Base-by-base conservation (phyloP, 1,284 basidiomycete species). In the Sphaerobolus stellatus region DNA sequence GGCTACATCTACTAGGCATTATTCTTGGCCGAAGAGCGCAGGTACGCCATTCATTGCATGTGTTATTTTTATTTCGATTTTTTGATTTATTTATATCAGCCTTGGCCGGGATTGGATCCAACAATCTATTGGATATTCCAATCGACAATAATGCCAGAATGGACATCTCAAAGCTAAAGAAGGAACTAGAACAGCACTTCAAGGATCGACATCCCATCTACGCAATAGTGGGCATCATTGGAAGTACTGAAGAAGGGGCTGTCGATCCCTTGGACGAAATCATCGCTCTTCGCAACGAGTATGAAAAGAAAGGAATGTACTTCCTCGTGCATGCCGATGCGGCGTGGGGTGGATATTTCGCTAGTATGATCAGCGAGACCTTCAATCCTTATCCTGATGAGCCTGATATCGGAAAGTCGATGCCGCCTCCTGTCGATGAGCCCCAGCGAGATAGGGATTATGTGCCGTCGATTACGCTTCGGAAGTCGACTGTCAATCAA, bases 1-100 rank as follows among this genome's bases (percentile, higher is more conserved):
- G 20, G 60, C 70, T 28, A 62, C 65, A 4, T 63, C 56, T 36
- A 72, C 75, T 6, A 71, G 66, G 28, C 77, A 79, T 58, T 79
- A 78, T 56, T 77, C 75, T 0, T 79, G 76, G 77, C 76, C 75
- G 13, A 79, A 79, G 61, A 68, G 66, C n/a, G 71, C 74, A 38
- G 74, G 77, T 76, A 59, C 54, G 60, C 55, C 27, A 40, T 30
- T 16, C 22, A 25, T 4, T 36, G 33, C 33, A 11, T 11, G 33
- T 36, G 33, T 20, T 14, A 1, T 24, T 50, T 18, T 36, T 53
- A 34, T 27, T 47, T 29, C 50, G 20, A n/a, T n/a, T n/a, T n/a
- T n/a, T 25, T 14, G 27, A 28, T 31, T 16, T 11, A n/a, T 22
- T 50, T 40, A 3, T 25, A 52, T 5, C 24, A 78, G 77, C 75